Percentiles rank a stretch among this genome's conserved stretches.
phyloP scores from a whole-genome alignment of 177 flowering plant species.

The Vitis hybrid region DNA sequence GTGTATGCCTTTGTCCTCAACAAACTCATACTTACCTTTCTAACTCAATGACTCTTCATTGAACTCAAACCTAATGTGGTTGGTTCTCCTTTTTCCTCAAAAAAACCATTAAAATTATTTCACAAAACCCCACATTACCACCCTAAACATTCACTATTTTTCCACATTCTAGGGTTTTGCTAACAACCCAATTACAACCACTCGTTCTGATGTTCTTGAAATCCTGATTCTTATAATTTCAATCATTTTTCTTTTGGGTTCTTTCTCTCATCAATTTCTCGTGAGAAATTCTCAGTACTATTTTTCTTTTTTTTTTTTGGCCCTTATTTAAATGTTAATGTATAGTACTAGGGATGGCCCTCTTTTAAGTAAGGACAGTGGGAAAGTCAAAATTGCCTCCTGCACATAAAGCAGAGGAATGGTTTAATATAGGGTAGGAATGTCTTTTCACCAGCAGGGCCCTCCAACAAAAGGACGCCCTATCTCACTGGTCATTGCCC shows the following conservation, averaged over 20 bases:
- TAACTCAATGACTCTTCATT: conserved; percentile 19
- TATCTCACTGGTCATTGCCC: background rate
- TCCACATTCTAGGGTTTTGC: conserved; percentile 12
- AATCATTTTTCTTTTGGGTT: conserved; percentile 1
- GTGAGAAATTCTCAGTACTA: background rate
- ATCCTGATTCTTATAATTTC: conserved; percentile 14
- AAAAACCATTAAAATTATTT: no score
- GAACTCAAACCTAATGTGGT: conserved; percentile 22
- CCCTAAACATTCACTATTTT: background rate
- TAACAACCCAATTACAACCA: conserved; percentile 14
- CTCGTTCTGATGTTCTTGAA: conserved; percentile 19
- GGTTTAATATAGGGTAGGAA: conserved; percentile 1
- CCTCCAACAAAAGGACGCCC: conserved; percentile 1
- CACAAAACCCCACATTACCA: no score
- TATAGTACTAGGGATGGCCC: background rate
- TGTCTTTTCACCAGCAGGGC: conserved; percentile 10
- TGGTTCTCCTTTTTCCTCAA: conserved; percentile 10
- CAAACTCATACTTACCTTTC: conserved; percentile 28
- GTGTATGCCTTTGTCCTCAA: conserved; percentile 38
- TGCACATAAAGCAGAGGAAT: background rate
- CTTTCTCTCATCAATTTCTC: conserved; percentile 6
- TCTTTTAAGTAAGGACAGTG: background rate
- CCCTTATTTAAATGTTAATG: background rate
- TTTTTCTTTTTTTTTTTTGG: no score
- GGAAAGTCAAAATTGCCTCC: conserved; percentile 15